A percentile compares a stretch with the other conserved stretches of the same genome.
These are phyloP conservation scores for Neopestalotiopsis sp. DNA, from an alignment of 2,329 filamentous ascomycete species.

Conservation along the genomic window DNA sequence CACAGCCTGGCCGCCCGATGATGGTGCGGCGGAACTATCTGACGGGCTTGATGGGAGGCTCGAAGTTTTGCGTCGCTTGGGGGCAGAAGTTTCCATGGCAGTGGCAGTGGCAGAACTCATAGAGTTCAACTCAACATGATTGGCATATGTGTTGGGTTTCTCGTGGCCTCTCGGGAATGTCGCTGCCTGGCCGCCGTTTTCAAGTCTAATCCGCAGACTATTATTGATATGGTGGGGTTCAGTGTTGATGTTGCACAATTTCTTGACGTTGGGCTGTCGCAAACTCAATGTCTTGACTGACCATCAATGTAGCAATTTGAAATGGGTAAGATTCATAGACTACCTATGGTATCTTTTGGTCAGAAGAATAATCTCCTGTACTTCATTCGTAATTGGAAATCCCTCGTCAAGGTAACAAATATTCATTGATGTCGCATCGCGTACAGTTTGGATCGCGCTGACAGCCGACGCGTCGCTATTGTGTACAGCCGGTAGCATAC, in stretches of 20 bases:
- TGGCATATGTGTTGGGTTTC: background rate
- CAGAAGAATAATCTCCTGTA: too few species aligned
- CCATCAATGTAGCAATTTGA: background rate
- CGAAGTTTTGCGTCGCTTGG: slow-evolving; percentile 65
- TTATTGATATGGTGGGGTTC: background rate
- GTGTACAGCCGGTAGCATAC: too few species aligned
- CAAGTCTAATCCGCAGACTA: background rate
- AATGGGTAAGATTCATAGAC: background rate
- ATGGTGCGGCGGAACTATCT: slow-evolving; percentile 18
- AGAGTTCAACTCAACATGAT: background rate
- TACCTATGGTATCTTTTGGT: too few species aligned
- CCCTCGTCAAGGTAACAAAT: too few species aligned
- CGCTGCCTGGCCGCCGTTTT: too few species aligned
- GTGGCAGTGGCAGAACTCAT: slow-evolving; percentile 25
- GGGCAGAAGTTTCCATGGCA: slow-evolving; percentile 60
- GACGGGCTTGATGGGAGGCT: slow-evolving; percentile 41
- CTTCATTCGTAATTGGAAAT: too few species aligned
- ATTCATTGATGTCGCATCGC: too few species aligned
- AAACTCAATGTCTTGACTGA: background rate
- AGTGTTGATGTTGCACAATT: background rate
- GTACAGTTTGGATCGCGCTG: too few species aligned
- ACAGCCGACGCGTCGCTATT: too few species aligned
- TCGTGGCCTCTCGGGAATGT: background rate
- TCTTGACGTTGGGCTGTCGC: background rate
- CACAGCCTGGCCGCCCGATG: slow-evolving; percentile 21